phyloP scores from a whole-genome alignment of 2,329 filamentous ascomycete species.

The Pseudogymnoascus sp. region DNA sequence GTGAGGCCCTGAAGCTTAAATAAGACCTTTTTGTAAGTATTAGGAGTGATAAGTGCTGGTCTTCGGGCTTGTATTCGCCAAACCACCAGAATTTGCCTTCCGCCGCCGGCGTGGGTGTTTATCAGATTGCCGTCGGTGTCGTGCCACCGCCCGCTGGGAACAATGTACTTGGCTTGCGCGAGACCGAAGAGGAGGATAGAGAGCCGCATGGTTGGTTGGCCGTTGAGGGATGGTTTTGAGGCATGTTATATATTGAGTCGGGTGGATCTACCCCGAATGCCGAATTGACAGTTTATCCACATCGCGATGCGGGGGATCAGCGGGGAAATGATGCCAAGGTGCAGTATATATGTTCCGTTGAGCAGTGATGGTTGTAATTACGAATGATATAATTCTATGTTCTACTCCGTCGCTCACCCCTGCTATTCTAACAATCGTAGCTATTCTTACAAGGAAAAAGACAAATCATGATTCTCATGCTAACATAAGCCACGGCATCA shows the following conservation, averaged over 20 bases:
- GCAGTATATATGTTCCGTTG: not conserved
- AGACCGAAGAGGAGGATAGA: not conserved
- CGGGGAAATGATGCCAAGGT: not conserved
- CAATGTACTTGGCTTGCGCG: conserved; percentile 43
- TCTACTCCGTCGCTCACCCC: not conserved
- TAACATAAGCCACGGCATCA: conserved; percentile 63
- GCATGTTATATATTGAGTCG: not conserved
- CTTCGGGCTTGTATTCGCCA: conserved; percentile 52
- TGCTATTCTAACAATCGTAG: not conserved
- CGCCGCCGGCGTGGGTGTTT: conserved; percentile 51
- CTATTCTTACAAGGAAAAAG: not conserved
- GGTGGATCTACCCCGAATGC: not conserved
- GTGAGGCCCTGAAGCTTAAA: no score
- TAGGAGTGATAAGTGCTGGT: no score
- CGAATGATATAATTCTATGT: not conserved
- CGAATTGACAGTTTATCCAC: not conserved
- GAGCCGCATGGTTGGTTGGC: not conserved
- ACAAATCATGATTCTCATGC: not conserved
- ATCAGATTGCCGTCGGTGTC: conserved; percentile 52
- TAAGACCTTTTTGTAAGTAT: no score
- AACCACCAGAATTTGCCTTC: conserved; percentile 51
- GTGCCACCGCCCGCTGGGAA: conserved; percentile 51
- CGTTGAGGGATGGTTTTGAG: not conserved
- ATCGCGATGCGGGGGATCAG: not conserved
- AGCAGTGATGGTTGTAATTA: not conserved